phyloP scores from a whole-genome alignment of 2,329 filamentous ascomycete genomes.

The Bipolaris zeicola region DNA sequence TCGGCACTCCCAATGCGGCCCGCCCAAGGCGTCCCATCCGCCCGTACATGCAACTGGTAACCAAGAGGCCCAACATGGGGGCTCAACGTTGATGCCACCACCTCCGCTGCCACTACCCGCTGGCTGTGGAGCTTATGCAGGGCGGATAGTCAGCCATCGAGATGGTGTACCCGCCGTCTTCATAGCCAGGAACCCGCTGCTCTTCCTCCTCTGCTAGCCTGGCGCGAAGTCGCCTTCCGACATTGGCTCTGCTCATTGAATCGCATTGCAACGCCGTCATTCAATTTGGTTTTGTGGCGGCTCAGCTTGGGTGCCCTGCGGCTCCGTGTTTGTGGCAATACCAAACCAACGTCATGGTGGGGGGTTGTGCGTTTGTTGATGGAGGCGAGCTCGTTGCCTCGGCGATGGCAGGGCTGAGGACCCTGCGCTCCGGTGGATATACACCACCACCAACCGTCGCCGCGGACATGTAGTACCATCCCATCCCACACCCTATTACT shows the following conservation, averaged over 20 bases:
- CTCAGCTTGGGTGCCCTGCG: conserved; percentile 3
- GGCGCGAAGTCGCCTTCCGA: neutral
- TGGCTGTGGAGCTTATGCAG: conserved; percentile 19
- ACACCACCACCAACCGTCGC: conserved; percentile 11
- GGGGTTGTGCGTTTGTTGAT: conserved; percentile 34
- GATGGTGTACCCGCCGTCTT: neutral
- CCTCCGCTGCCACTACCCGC: conserved; percentile 7
- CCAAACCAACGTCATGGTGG: conserved; percentile 20
- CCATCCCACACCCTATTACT: conserved; percentile 36
- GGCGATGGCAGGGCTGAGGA: conserved; percentile 25
- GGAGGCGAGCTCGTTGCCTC: conserved; percentile 29
- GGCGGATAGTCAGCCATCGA: neutral
- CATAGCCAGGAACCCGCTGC: too few relatives aligned
- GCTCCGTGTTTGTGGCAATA: conserved; percentile 13
- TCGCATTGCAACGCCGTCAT: neutral
- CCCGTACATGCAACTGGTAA: conserved; percentile 10
- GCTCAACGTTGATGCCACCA: conserved; percentile 4
- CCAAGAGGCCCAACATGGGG: neutral
- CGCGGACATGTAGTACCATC: conserved; percentile 14
- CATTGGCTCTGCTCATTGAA: neutral
- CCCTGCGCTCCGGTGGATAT: conserved; percentile 26
- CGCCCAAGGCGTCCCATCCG: neutral
- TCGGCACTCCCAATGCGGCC: neutral
- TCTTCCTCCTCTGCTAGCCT: too few relatives aligned
- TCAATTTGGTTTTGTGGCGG: conserved; percentile 1